phyloP scores from a whole-genome alignment of 1,284 basidiomycete genomes.

The Pseudozyma sp. region DNA sequence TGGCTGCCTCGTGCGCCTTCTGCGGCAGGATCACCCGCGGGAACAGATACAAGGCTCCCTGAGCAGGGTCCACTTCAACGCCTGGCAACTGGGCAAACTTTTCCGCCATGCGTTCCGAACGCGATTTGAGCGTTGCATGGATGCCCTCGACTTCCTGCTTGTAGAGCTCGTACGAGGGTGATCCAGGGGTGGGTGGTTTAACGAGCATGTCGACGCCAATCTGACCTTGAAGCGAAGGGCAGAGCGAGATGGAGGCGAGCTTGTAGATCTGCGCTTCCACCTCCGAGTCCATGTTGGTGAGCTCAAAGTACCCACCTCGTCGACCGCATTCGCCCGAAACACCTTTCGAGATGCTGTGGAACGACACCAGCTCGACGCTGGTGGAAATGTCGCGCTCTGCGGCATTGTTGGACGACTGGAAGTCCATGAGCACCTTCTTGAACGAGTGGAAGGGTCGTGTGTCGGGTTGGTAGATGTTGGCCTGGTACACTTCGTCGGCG shows the following conservation, averaged over 20 bases:
- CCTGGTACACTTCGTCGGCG: slow-evolving; percentile 68
- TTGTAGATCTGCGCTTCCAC: slow-evolving; percentile 67
- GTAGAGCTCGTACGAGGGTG: slow-evolving; percentile 60
- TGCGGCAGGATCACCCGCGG: slow-evolving; percentile 77
- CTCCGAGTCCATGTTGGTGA: slow-evolving; percentile 63
- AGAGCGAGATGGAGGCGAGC: slow-evolving; percentile 63
- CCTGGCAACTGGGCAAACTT: slow-evolving; percentile 58
- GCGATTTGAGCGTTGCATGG: slow-evolving; percentile 52
- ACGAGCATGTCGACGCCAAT: slow-evolving; percentile 67
- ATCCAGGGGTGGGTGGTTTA: slow-evolving; percentile 56
- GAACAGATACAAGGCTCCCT: slow-evolving; percentile 90
- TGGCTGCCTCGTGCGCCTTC: slow-evolving; percentile 56
- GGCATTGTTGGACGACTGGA: slow-evolving; percentile 38
- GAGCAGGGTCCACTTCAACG: slow-evolving; percentile 67
- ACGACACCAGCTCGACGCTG: slow-evolving; percentile 65
- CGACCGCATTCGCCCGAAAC: slow-evolving; percentile 66
- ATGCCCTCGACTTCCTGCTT: slow-evolving; percentile 54
- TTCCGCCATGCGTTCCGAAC: slow-evolving; percentile 57
- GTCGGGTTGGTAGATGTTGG: slow-evolving; percentile 64
- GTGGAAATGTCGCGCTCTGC: slow-evolving; percentile 51
- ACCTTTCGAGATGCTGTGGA: slow-evolving; percentile 67
- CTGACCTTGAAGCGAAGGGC: slow-evolving; percentile 65
- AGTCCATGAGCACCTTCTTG: slow-evolving; percentile 65
- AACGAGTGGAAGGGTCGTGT: slow-evolving; percentile 64
- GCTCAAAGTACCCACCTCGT: slow-evolving; percentile 66